Evolutionary conservation across 768 basidiomycete species (phyloP).

Genomic region (Russula abietina): DNA sequence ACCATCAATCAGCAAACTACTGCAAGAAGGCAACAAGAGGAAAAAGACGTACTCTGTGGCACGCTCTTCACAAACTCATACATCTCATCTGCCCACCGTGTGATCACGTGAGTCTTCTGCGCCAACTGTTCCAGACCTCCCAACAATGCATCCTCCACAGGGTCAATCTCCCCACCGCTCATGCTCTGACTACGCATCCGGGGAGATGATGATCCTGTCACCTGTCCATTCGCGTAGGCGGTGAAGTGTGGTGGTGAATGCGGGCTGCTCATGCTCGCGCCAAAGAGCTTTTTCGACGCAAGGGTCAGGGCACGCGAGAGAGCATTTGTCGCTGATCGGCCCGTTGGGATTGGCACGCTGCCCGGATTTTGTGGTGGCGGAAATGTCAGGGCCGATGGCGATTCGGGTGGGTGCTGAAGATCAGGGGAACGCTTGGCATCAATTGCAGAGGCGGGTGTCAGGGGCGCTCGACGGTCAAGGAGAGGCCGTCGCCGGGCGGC

Average conservation of each 20-base stretch:
- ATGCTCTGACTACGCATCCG: slow-evolving; percentile 36
- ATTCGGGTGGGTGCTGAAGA: slow-evolving; percentile 28
- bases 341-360: slow-evolving; percentile 55
- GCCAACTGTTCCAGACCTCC: slow-evolving; percentile 79
- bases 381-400: slow-evolving; percentile 42
- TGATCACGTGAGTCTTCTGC: slow-evolving; percentile 92
- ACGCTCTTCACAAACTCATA: slow-evolving; percentile 81
- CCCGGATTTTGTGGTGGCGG: slow-evolving; percentile 54
- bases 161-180: slow-evolving; percentile 40
- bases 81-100: slow-evolving; percentile 93
- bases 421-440: slow-evolving; percentile 41
- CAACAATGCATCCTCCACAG: slow-evolving; percentile 80
- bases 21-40: background rate
- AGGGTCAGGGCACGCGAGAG: slow-evolving; percentile 73
- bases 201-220: slow-evolving; percentile 23
- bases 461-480: slow-evolving; percentile 44
- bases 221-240: slow-evolving; percentile 28
- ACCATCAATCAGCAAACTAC: slow-evolving; percentile 11
- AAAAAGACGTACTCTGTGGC: slow-evolving; percentile 61
- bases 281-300: slow-evolving; percentile 78
- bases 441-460: slow-evolving; percentile 40
- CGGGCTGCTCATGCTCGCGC: slow-evolving; percentile 40
- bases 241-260: slow-evolving; percentile 32
- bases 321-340: slow-evolving; percentile 64
- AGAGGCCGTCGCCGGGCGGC: slow-evolving; percentile 53